Base-by-base conservation (phyloP, 768 basidiomycete species). In the Boletus edulis region DNA sequence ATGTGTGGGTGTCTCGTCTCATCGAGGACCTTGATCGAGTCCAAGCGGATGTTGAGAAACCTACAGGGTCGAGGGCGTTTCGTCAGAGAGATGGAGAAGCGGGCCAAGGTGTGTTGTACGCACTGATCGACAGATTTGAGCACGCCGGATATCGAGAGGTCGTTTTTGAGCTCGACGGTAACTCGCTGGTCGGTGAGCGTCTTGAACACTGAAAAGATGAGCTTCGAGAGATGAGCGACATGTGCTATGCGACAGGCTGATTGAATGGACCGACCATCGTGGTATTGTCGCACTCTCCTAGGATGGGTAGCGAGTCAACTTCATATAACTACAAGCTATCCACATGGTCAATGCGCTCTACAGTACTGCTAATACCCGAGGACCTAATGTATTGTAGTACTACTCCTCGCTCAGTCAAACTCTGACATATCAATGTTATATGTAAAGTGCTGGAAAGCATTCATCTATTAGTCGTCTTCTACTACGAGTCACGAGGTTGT, bases 91-190 rank as follows among this genome's bases (percentile, higher is more conserved):
- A 39, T 27, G 56, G 20, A 44, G 35, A 13, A 20, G n/a, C 11
- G 13, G 38, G 39, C 35, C 24, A 17, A 29, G 49, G 40, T 11
- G 10, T 24, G 34, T 31, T 14, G 46, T 47, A 81, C 87, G 57
- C 60, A 95, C 96, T 99, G 96, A 78, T 99, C 96, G 49, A 99
- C 95, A 32, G 94, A 97, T 81, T 97, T 97, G 63, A 99, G 75
- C 27, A 91, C 87, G 1, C 96, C 96, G 11, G 90, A 93, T 72
- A 99, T 97, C 18, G 90, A 94, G 51, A 98, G 85, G 73, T 98
- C 97, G 75, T 99, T 99, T 78, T 99, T 99, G 67, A 99, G 85
- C 72, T 98, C 94, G 60, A 97, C 95, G 5, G 91, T 94, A 65
- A 98, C 95, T 66, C 87, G 85, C 68, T 98, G 96, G 74, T 98